phyloP scores from a whole-genome alignment of 306 rosid genomes.

The Echinosophora koreensis region DNA sequence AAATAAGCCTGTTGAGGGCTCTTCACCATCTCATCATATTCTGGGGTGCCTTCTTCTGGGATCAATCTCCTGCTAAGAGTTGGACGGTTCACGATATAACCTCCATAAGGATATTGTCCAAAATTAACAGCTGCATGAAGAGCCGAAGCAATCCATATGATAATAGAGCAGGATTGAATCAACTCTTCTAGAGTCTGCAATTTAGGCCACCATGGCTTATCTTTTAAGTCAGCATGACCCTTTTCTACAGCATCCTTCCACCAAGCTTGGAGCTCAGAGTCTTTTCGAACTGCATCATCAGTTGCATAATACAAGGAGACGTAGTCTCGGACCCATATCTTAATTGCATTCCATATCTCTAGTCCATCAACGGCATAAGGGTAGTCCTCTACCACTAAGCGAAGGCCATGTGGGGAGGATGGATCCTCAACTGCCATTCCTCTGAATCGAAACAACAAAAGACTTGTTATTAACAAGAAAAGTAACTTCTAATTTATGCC shows the following conservation, averaged over 20 bases:
- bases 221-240: constrained; percentile 64
- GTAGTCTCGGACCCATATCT: constrained; percentile 64
- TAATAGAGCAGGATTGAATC: constrained; percentile 49
- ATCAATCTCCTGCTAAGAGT: constrained; percentile 60
- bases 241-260: constrained; percentile 65
- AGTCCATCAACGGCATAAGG: constrained; percentile 68
- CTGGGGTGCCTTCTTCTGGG: constrained; percentile 57
- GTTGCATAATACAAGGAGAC: constrained; percentile 52
- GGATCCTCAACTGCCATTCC: constrained; percentile 68
- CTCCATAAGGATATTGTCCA: constrained; percentile 76
- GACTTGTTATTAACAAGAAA: not conserved
- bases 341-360: constrained; percentile 67
- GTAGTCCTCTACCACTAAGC: constrained; percentile 64
- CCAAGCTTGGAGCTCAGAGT: constrained; percentile 68
- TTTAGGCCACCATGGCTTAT: constrained; percentile 68
- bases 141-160: constrained; percentile 73
- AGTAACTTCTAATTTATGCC: not conserved
- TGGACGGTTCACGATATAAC: constrained; percentile 69
- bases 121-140: constrained; percentile 73
- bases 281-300: constrained; percentile 46
- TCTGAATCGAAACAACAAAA: constrained; percentile 42
- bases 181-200: constrained; percentile 54
- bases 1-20: constrained; percentile 54
- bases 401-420: constrained; percentile 48
- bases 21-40: constrained; percentile 54